These are phyloP conservation scores for Poronia punctata DNA, from an alignment of 495 filamentous ascomycete species.

Conservation along the genomic window DNA sequence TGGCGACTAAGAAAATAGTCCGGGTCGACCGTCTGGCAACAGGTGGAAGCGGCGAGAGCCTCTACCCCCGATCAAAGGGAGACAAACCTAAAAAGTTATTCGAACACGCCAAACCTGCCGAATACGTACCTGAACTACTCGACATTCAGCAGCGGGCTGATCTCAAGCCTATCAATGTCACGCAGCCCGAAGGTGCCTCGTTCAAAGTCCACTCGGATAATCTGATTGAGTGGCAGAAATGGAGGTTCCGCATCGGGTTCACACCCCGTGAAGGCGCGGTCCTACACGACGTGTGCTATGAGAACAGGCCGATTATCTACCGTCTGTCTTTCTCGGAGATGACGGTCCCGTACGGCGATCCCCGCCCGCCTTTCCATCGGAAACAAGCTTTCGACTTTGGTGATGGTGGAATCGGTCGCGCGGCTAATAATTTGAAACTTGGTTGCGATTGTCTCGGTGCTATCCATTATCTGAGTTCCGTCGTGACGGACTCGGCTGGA, in stretches of 20 bases:
- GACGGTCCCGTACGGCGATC: conserved; percentile 72
- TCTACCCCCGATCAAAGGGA: conserved; percentile 10
- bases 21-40: conserved; percentile 49
- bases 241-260: conserved; percentile 67
- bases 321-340: conserved; percentile 66
- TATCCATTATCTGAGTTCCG: conserved; percentile 65
- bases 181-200: conserved; percentile 46
- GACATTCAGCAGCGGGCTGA: conserved; percentile 38
- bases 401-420: conserved; percentile 64
- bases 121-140: conserved; percentile 48
- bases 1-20: conserved; percentile 43
- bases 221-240: conserved; percentile 62
- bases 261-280: conserved; percentile 65
- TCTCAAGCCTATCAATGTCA: conserved; percentile 44
- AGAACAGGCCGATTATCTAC: conserved; percentile 59
- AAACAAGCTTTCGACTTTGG: conserved; percentile 78
- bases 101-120: conserved; percentile 34
- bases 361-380: conserved; percentile 63
- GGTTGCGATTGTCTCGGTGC: conserved; percentile 67
- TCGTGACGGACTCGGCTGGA: conserved; percentile 50
- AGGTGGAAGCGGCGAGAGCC: conserved; percentile 22
- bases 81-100: conserved; percentile 32
- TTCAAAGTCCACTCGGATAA: conserved; percentile 40
- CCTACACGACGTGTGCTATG: conserved; percentile 64
- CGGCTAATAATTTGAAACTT: conserved; percentile 67